These are phyloP conservation scores for Candida frijolesensis DNA, from an alignment of 1,139 yeast species.

Conservation along the genomic window DNA sequence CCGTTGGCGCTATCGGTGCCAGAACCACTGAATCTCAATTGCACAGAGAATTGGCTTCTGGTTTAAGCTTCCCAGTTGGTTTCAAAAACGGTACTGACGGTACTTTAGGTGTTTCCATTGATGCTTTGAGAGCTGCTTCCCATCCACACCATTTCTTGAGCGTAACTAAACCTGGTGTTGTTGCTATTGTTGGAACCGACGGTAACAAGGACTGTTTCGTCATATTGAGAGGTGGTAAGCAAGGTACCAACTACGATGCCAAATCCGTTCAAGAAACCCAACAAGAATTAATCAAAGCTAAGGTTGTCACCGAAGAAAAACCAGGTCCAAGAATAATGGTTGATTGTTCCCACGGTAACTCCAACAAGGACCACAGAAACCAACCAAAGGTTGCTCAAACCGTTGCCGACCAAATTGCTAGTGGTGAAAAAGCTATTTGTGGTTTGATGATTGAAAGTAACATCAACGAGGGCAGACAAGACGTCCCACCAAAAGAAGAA, in stretches of 20 bases:
- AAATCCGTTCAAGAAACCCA: conserved; percentile 77
- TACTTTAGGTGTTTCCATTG: conserved; percentile 87
- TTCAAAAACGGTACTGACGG: conserved; percentile 99
- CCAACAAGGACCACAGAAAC: conserved; percentile 89
- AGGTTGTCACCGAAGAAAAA: conserved; percentile 29
- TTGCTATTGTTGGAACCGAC: conserved; percentile 93
- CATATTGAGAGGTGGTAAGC: conserved; percentile 93
- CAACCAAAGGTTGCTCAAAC: conserved; percentile 84
- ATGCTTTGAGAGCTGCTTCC: conserved; percentile 90
- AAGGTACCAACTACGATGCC: conserved; percentile 89
- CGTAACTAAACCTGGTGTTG: conserved; percentile 94
- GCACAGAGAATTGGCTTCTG: conserved; percentile 96
- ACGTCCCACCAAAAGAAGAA: conserved; percentile 62
- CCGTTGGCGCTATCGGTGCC: conserved; percentile 98
- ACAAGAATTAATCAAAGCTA: conserved; percentile 43
- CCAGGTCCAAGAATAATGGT: conserved; percentile 67
- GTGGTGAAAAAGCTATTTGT: conserved; percentile 76
- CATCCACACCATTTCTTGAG: conserved; percentile 95
- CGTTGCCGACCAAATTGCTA: conserved; percentile 80
- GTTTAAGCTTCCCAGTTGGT: conserved; percentile 96
- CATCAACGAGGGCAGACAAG: conserved; percentile 90
- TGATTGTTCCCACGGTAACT: conserved; percentile 97
- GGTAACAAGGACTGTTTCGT: conserved; percentile 91
- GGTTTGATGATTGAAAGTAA: conserved; percentile 98
- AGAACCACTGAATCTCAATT: conserved; percentile 98